Conservation (phyloP, 2,329 filamentous ascomycete genomes). For the Arthroderma uncinatum region DNA sequence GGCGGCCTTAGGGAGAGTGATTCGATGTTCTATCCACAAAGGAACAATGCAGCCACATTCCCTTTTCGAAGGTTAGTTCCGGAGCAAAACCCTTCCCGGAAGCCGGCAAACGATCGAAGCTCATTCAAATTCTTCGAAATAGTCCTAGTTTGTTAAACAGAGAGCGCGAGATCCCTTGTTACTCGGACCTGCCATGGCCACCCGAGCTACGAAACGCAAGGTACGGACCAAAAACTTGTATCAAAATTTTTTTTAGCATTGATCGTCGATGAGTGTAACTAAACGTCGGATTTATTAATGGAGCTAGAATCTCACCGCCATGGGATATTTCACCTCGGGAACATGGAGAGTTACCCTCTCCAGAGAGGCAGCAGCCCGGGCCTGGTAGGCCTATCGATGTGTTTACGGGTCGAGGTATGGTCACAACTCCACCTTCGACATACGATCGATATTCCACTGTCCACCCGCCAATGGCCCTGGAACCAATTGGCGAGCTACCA, state of each 20-base stretch:
- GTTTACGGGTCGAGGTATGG: conserved; percentile 19
- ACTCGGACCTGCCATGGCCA: conserved; percentile 4
- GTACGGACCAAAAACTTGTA: neutral
- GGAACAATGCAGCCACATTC: conserved; percentile 11
- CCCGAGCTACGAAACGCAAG: conserved; percentile 2
- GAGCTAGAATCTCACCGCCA: conserved; percentile 9
- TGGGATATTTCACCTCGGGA: conserved; percentile 11
- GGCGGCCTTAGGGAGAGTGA: conserved; percentile 9
- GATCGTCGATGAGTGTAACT: neutral
- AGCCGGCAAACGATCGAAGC: neutral
- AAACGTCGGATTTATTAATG: conserved; percentile 6
- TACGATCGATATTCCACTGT: conserved; percentile 23
- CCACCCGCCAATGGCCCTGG: conserved; percentile 22
- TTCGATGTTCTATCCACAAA: conserved; percentile 11
- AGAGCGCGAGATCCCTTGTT: conserved; percentile 2
- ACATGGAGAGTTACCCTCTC: conserved; percentile 11
- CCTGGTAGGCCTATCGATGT: conserved; percentile 25
- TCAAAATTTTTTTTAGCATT: neutral
- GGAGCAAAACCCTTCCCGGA: neutral
- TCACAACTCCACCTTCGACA: conserved; percentile 20
- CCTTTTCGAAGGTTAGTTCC: conserved; percentile 15
- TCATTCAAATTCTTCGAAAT: conserved; percentile 3
- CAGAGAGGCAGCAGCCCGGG: conserved; percentile 18
- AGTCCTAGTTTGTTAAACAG: conserved; percentile 4
- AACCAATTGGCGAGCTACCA: conserved; percentile 24